These are phyloP conservation scores for Jacaranda mimosifolia DNA, from an alignment of 257 asterid species.

Conservation along the genomic window DNA sequence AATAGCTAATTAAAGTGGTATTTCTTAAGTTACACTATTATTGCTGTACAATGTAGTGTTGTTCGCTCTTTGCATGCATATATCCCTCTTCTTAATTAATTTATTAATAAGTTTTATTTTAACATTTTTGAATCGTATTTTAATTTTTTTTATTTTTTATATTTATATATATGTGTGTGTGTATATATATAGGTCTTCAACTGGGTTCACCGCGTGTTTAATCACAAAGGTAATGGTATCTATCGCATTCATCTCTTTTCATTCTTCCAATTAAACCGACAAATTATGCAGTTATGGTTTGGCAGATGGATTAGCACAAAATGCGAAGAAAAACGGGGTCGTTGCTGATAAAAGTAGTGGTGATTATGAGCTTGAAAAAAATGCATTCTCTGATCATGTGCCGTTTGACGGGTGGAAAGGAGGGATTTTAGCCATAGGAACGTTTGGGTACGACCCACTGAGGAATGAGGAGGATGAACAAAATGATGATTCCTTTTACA, in stretches of 20 bases:
- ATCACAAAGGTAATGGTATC: conserved; percentile 49
- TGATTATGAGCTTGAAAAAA: conserved; percentile 37
- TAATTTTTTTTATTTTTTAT: neutral
- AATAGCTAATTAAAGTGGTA: neutral
- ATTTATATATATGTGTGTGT: neutral
- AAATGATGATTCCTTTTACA: neutral
- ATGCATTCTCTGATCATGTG: conserved; percentile 1
- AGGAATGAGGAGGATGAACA: conserved; percentile 17
- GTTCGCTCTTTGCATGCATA: neutral
- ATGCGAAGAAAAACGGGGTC: conserved; percentile 38
- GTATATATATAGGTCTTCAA: conserved; percentile 54
- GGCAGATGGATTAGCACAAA: conserved; percentile 47
- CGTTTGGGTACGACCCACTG: conserved; percentile 53
- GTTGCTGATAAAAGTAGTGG: conserved; percentile 5
- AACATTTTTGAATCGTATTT: neutral
- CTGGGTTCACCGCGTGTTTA: conserved; percentile 67
- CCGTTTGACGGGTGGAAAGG: conserved; percentile 50
- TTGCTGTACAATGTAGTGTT: neutral
- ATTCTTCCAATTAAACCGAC: neutral
- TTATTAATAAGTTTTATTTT: too few relatives aligned
- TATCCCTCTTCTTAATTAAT: neutral
- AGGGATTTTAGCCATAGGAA: conserved; percentile 64
- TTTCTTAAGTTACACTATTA: neutral
- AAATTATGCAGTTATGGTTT: neutral
- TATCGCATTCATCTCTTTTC: neutral